Conservation (phyloP, 2,329 filamentous ascomycete genomes). For the Septoria linicola region DNA sequence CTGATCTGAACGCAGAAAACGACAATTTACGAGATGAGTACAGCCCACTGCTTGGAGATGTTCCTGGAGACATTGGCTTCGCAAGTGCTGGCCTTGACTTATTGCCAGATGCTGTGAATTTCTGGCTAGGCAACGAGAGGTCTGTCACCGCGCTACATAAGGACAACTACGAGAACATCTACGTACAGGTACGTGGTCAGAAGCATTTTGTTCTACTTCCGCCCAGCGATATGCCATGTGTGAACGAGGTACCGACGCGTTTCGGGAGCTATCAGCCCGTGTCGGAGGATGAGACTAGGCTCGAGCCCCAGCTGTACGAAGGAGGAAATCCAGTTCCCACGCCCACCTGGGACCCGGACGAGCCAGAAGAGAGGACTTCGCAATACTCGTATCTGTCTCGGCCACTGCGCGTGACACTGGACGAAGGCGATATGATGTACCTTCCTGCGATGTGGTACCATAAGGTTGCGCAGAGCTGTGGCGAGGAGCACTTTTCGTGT, state of each 20-base stretch:
- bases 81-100: conserved; percentile 68
- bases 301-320: conserved; percentile 38
- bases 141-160: conserved; percentile 73
- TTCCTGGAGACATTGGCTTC: conserved; percentile 66
- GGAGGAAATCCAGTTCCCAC: conserved; percentile 59
- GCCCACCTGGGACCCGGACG: conserved; percentile 72
- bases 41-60: conserved; percentile 58
- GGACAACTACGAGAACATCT: conserved; percentile 84
- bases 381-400: conserved; percentile 59
- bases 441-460: conserved; percentile 83
- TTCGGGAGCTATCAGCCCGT: conserved; percentile 59
- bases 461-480: conserved; percentile 72
- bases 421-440: conserved; percentile 78
- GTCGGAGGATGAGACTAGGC: conserved; percentile 25
- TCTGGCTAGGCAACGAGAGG: conserved; percentile 75
- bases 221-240: conserved; percentile 66
- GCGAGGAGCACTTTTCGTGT: conserved; percentile 68
- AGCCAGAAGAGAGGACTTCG: conserved; percentile 52
- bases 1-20: conserved; percentile 58
- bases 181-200: conserved; percentile 69
- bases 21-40: conserved; percentile 79
- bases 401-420: conserved; percentile 66
- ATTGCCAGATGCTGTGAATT: conserved; percentile 71
- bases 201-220: conserved; percentile 76
- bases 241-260: conserved; percentile 61